Conservation (phyloP, 1,284 basidiomycete genomes). For the Heterobasidion occidentale region DNA sequence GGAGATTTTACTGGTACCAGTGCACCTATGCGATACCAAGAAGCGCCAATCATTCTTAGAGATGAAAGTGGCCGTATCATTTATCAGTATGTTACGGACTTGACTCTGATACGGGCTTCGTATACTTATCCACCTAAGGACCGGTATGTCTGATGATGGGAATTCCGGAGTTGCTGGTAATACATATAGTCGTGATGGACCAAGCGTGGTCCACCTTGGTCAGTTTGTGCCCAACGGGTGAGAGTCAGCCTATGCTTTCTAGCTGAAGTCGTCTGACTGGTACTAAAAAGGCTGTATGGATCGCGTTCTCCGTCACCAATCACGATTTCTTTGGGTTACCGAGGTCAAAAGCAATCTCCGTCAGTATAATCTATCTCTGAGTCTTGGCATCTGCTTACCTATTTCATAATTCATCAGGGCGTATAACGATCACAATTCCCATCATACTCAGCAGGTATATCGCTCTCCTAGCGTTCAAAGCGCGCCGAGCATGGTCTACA, state of each 20-base stretch:
- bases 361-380: background rate
- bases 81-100: conserved; percentile 28
- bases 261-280: background rate
- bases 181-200: conserved; percentile 4
- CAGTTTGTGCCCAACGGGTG: conserved; percentile 7
- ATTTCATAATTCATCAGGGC: background rate
- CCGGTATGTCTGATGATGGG: conserved; percentile 6
- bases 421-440: no score
- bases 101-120: background rate
- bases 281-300: background rate
- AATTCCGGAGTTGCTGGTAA: conserved; percentile 3
- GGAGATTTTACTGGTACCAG: conserved; percentile 30
- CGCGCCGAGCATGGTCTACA: background rate
- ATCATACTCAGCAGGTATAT: background rate
- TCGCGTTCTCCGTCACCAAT: conserved; percentile 8
- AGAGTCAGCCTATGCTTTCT: background rate
- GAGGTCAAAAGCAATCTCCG: conserved; percentile 1
- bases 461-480: background rate
- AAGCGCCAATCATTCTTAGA: conserved; percentile 36
- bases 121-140: conserved; percentile 4
- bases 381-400: background rate
- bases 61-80: conserved; percentile 41
- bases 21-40: conserved; percentile 13
- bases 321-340: conserved; percentile 9
- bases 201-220: conserved; percentile 13